These are phyloP conservation scores for Hypoxylon sp. DNA, from an alignment of 2,329 filamentous ascomycete genomes.

Conservation along the genomic window DNA sequence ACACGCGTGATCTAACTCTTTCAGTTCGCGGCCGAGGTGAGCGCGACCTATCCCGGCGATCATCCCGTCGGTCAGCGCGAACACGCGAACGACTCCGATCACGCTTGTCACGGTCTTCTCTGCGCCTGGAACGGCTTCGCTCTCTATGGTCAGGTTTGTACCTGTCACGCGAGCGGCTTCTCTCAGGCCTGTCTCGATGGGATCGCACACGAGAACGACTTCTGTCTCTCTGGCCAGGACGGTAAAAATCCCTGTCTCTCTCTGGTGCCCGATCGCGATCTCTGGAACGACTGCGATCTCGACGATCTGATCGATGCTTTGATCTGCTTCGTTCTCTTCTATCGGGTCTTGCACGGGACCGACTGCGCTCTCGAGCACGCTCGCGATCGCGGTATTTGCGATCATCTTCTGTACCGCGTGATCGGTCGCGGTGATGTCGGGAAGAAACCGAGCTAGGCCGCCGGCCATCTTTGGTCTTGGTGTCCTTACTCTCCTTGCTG, in stretches of 20 bases:
- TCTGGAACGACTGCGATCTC: conserved; percentile 58
- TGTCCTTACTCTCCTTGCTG: conserved; percentile 39
- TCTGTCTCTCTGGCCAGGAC: conserved; percentile 52
- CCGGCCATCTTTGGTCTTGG: conserved; percentile 49
- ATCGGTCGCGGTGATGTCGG: conserved; percentile 48
- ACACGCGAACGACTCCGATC: conserved; percentile 51
- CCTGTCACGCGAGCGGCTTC: conserved; percentile 51
- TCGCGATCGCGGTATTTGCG: conserved; percentile 52
- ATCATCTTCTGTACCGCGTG: conserved; percentile 48
- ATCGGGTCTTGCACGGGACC: conserved; percentile 51
- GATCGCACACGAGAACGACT: conserved; percentile 50
- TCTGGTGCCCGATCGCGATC: conserved; percentile 54
- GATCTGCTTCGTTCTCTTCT: conserved; percentile 52
- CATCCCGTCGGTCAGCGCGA: conserved; percentile 45
- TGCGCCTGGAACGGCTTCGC: conserved; percentile 51
- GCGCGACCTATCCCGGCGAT: conserved; percentile 53
- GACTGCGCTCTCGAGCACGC: conserved; percentile 51
- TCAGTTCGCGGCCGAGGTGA: conserved; percentile 51
- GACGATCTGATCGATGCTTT: conserved; percentile 47
- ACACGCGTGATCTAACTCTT: conserved; percentile 24
- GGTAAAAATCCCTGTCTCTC: conserved; percentile 54
- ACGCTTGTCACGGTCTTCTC: conserved; percentile 52
- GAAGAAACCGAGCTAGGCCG: conserved; percentile 49
- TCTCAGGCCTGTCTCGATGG: conserved; percentile 49
- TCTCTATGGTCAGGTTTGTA: conserved; percentile 53